phyloP scores from a whole-genome alignment of 2,329 filamentous ascomycete species.

The Colletotrichum orchidophilum region DNA sequence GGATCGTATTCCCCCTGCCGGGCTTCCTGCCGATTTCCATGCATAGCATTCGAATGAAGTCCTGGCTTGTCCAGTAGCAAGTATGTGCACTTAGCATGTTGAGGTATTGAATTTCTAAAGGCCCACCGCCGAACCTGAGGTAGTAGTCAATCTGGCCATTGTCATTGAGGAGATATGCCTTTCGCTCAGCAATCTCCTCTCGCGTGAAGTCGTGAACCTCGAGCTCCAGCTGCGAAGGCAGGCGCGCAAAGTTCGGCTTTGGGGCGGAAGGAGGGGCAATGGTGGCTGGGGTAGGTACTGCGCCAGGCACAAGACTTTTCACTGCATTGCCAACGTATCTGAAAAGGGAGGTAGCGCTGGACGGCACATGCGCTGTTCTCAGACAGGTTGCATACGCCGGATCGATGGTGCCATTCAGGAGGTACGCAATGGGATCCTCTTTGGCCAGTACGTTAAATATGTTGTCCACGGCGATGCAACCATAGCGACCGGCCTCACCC shows the following conservation, averaged over 20 bases:
- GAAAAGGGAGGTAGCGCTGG: constrained; percentile 71
- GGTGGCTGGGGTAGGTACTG: constrained; percentile 38
- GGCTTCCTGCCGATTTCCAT: constrained; percentile 82
- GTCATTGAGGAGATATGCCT: constrained; percentile 89
- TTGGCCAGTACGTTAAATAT: constrained; percentile 89
- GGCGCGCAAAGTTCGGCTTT: constrained; percentile 52
- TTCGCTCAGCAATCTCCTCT: constrained; percentile 91
- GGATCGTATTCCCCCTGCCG: constrained; percentile 69
- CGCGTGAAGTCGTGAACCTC: constrained; percentile 95
- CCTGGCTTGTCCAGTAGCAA: constrained; percentile 88
- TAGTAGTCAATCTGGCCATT: constrained; percentile 97
- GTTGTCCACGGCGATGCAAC: constrained; percentile 93
- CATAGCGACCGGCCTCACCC: constrained; percentile 83
- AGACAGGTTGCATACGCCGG: constrained; percentile 79
- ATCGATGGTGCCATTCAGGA: constrained; percentile 91
- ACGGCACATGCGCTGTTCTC: constrained; percentile 82
- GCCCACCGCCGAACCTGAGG: constrained; percentile 82
- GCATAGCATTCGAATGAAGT: constrained; percentile 91
- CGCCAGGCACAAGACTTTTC: constrained; percentile 68
- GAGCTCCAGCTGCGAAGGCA: constrained; percentile 80
- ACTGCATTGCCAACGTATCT: constrained; percentile 71
- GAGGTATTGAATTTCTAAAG: constrained; percentile 93
- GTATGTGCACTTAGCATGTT: constrained; percentile 97
- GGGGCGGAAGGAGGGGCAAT: constrained; percentile 38
- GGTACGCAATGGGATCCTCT: constrained; percentile 84